Base-by-base conservation (phyloP, 495 filamentous ascomycete species). In the Neurospora intermedia region DNA sequence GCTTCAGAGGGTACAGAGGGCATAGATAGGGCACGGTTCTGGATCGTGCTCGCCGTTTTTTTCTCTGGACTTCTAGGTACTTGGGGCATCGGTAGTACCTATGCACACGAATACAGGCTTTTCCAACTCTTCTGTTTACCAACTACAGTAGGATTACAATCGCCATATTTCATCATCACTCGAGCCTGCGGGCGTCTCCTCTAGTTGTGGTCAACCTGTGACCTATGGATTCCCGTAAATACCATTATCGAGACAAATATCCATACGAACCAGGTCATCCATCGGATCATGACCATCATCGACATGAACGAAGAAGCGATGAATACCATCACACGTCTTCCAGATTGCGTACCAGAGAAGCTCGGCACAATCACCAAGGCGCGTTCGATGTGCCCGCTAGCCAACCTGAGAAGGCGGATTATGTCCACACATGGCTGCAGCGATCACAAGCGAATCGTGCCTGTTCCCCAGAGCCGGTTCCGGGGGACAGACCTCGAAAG, bases 341-440 rank as follows among this genome's bases (percentile, higher is more conserved):
- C 6, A 35, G 7, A 38, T 35, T 66, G 54, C 54, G 15, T 16
- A 4, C 16, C 23, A 66, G 23, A 5, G 54, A 18, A 66, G 27
- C 27, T 13, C 54, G 16, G 2, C 23, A 3, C 48, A 8, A 15
- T 6, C 8, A 66, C 8, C 54, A 35, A 66, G 27, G 16, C 54
- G 54, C 35, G 27, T 38, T 66, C 27, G 54, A 66, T 66, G 15
- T 38, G 27, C 27, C 38, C 4, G 69, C 38, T 18, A 40, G 38
- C 35, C 38, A 40, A 20, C 38, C 69, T 15, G 69, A 46, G 15
- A 66, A 66, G 1, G 8, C 31, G 35, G 74, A 73, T 71, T 70
- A 77, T 69, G 74, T 84, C 18, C 76, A 82, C 70, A 77, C 76
- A 73, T 85, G 83, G 83, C 48, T 85, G 73, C 76, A 75, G 27